phyloP scores from a whole-genome alignment of 2,329 filamentous ascomycete species.

The Fusarium tupiense region DNA sequence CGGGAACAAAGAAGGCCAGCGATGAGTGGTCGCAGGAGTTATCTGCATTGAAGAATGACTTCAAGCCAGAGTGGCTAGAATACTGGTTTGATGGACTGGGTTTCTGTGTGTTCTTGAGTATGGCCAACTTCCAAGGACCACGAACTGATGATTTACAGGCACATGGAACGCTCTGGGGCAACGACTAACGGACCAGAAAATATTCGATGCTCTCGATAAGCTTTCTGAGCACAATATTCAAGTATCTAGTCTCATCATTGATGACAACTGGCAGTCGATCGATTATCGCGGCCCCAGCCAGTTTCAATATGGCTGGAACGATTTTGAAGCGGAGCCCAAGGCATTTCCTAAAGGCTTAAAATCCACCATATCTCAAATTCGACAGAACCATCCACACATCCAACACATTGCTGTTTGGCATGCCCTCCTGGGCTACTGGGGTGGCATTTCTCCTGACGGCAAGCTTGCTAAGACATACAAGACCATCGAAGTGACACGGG shows the following conservation, averaged over 20 bases:
- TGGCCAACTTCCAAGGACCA: background rate
- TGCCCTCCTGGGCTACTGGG: conserved; percentile 90
- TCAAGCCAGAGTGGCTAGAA: conserved; percentile 76
- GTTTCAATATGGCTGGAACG: conserved; percentile 74
- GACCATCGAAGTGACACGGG: conserved; percentile 68
- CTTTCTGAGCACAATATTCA: conserved; percentile 78
- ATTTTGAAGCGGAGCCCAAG: conserved; percentile 84
- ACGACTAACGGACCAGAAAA: conserved; percentile 80
- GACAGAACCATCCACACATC: conserved; percentile 74
- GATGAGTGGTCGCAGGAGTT: conserved; percentile 58
- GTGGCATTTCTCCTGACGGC: conserved; percentile 80
- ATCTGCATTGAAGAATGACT: conserved; percentile 56
- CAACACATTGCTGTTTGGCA: conserved; percentile 95
- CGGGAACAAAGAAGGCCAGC: conserved; percentile 53
- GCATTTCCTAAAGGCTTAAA: conserved; percentile 85
- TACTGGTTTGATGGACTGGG: conserved; percentile 93
- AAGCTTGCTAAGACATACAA: conserved; percentile 82
- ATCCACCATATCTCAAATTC: conserved; percentile 74
- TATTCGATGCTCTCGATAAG: conserved; percentile 77
- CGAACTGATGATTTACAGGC: conserved; percentile 52
- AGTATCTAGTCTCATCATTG: conserved; percentile 88
- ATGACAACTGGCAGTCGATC: conserved; percentile 95
- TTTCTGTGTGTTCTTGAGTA: conserved; percentile 71
- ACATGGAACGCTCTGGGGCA: conserved; percentile 97
- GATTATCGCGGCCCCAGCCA: conserved; percentile 61